phyloP scores from a whole-genome alignment of 148 eudicot genomes.

The Selenicereus undatus region DNA sequence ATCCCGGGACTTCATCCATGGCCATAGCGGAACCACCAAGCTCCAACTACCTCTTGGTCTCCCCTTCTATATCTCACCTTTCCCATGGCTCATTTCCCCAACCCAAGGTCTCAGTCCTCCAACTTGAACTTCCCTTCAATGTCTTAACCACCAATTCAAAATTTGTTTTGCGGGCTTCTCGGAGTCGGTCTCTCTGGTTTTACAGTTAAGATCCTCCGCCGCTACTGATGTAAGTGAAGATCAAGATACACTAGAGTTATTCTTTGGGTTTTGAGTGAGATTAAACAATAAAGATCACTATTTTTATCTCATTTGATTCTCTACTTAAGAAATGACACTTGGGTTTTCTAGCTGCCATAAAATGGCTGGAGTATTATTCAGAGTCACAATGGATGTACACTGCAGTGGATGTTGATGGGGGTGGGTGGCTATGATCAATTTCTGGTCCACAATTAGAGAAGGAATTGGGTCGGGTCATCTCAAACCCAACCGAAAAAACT shows the following conservation, averaged over 20 bases:
- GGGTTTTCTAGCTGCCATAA: neutral
- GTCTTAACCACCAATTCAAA: neutral
- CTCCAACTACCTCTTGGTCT: neutral
- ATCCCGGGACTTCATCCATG: constrained; percentile 43
- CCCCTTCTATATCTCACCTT: neutral
- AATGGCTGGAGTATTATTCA: neutral
- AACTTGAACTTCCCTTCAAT: neutral
- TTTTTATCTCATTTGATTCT: neutral
- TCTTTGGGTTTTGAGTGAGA: neutral
- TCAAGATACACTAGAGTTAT: neutral
- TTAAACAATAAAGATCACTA: neutral
- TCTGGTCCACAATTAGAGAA: neutral
- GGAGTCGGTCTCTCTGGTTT: neutral
- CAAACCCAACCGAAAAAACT: constrained; percentile 1
- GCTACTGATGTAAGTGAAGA: too few species aligned
- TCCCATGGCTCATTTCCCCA: neutral
- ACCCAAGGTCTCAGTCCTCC: neutral
- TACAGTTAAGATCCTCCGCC: neutral
- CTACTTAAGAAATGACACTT: neutral
- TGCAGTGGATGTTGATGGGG: neutral
- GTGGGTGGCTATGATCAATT: neutral
- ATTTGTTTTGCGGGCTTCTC: neutral
- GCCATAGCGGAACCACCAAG: neutral
- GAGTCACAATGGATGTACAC: neutral
- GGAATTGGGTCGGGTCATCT: neutral